These are phyloP conservation scores for Chrysanthemum lavandulifolium DNA, from an alignment of 129 eudicot species.

Conservation along the genomic window DNA sequence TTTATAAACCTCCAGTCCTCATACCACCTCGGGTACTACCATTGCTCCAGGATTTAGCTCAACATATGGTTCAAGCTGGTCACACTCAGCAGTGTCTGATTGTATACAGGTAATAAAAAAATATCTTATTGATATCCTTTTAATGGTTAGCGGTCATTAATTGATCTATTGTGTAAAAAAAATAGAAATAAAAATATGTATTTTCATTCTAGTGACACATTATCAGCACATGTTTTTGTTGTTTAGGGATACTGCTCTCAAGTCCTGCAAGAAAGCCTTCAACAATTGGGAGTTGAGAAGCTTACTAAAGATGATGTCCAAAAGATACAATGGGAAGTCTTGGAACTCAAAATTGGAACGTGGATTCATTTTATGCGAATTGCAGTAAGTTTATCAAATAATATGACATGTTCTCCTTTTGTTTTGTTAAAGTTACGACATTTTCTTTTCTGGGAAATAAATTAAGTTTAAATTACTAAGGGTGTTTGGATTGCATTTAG, in stretches of 20 bases:
- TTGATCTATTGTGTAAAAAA: background rate
- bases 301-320: slow-evolving; percentile 98
- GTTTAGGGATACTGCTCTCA: slow-evolving; percentile 86
- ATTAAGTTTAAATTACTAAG: background rate
- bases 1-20: slow-evolving; percentile 81
- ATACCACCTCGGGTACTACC: slow-evolving; percentile 93
- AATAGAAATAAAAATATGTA: no score
- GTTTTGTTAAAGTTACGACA: slow-evolving; percentile 4
- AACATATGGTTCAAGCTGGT: slow-evolving; percentile 91
- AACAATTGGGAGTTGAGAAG: slow-evolving; percentile 89
- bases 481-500: no score
- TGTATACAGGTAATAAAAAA: slow-evolving; percentile 63
- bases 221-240: slow-evolving; percentile 11
- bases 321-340: slow-evolving; percentile 98
- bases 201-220: background rate
- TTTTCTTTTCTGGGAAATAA: background rate
- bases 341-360: slow-evolving; percentile 96
- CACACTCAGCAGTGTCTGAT: slow-evolving; percentile 68
- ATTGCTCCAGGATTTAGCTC: slow-evolving; percentile 80
- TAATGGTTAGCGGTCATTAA: background rate
- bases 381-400: slow-evolving; percentile 58
- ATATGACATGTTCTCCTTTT: background rate
- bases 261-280: slow-evolving; percentile 92
- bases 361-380: slow-evolving; percentile 99
- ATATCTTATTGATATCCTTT: background rate